Evolutionary conservation across 2,329 filamentous ascomycete genomes (phyloP), one percentile per base, ranked within the genome.

Genomic region (Aureobasidium melanogenum): DNA sequence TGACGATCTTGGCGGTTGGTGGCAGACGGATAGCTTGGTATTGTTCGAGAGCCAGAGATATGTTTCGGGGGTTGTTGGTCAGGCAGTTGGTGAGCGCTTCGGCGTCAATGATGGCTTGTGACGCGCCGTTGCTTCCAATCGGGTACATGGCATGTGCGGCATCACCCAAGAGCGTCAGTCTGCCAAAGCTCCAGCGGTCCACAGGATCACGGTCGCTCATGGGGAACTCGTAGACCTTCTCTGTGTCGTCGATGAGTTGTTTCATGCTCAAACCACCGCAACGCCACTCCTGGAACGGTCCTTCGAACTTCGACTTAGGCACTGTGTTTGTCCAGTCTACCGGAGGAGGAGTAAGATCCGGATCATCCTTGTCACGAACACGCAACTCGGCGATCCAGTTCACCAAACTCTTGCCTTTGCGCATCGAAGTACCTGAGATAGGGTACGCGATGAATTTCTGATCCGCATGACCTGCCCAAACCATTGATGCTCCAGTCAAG

Each of bases 381-480:
- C 77, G 70, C 24, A 78, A 65, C 64, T 79, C 76, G 3, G 76
- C 76, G 48, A 79, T 78, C 76, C 77, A 79, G 59, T 79, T 79
- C 8, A 78, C 75, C 5, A 79, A 65, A 7, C 72, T 74, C 47
- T 73, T 74, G 38, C 73, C 73, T 4, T 69, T 68, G 19, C 68
- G 67, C 34, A 69, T 68, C 3, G 73, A 71, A 17, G 73, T 70
- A 22, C 72, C 69, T 12, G 72, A 73, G 43, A 79, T 77, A 1
- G 75, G 77, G 60, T 79, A 79, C 5, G 76, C 76, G 64, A 79
- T 78, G 68, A 78, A 78, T 47, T 78, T 78, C 61, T 78, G 76
- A 62, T 79, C 74, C 1, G 75, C 77, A 60, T 78, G 76, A 4
- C 77, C 76, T 12, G 75, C 74, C 76, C 76, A 78, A 3, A 78